Base-by-base conservation (phyloP, 1,284 basidiomycete species). In the Fomitopsis betulina region DNA sequence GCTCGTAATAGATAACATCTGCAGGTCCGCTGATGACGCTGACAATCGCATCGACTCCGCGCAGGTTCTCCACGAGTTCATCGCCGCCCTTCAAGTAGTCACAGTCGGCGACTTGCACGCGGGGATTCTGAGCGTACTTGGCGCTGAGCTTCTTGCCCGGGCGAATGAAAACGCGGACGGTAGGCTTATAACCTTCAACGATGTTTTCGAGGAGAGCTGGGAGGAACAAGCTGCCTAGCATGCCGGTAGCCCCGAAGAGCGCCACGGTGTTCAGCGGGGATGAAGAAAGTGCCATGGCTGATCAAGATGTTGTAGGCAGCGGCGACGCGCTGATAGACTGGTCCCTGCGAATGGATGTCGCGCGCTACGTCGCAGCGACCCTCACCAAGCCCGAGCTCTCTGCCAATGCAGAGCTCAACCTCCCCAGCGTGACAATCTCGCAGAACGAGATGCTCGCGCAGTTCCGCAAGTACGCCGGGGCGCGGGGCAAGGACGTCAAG, bases 241-340 rank as follows among this genome's bases (percentile, higher is more conserved):
- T 45, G 21, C 43, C 43, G 23, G 43, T 45, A 5, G 43, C 43
- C 2, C 43, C 43, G 43, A 45, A 45, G 23, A 45, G 43, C 43
- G 43, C 43, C 12, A 45, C 23, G 8, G 43, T 45, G 25, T 45
- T 27, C 5, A 45, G 21, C 42, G 52, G 15, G 57, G 53, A 55
- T 58, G 38, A n/a, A n/a, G n/a, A n/a, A n/a, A n/a, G n/a, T n/a
- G n/a, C n/a, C n/a, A n/a, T n/a, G n/a, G n/a, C n/a, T n/a, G n/a
- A n/a, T n/a, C n/a, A n/a, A n/a, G n/a, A n/a, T n/a, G n/a, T 61
- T 12, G 38, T 61, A 21, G 60, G 57, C 17, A 35, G 55, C 57
- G 53, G 49, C 38, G 40, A 55, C 25, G 57, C 56, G 9, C 38
- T n/a, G 12, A 57, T 45, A 5, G 56, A 61, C 42, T 61, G 60